Evolutionary conservation across 176 grass and related monocot species (phyloP), one percentile per base, ranked within the genome.

Genomic region (Paspalum notatum): DNA sequence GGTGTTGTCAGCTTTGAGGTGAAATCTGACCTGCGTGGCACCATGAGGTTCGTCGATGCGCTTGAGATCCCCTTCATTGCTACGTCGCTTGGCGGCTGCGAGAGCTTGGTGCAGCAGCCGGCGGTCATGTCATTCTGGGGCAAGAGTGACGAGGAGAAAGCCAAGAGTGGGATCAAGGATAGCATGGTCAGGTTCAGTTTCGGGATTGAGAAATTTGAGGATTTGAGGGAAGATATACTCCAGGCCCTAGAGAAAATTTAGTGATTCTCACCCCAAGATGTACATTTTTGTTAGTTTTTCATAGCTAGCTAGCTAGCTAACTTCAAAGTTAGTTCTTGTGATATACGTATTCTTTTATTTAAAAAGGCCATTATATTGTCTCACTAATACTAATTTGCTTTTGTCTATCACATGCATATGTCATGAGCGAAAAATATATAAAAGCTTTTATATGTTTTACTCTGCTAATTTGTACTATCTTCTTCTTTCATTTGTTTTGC

Each of bases 1-100:
- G 84, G 91, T 8, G 54, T 93, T 8, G 52, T 93, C 27, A 93
- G 91, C 69, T 87, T 93, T 13, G 91, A 90, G 68, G 81, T 90
- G 25, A 44, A 53, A 9, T 49, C 84, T 1, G 87, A 89, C 42
- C 18, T 93, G 13, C 40, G 41, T 2, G 72, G 76, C 0, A 72
- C 74, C 11, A 90, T 84, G 84, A 87, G 71, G 53, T 93, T 93
- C 47, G 12, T 93, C 16, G 84, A 90, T 16, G 82, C 84, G 0
- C 57, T 93, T 1, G 82, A 93, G 62, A 78, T 93, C 77, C 87
- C 91, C 15, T 82, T 90, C 53, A 57, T 87, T 3, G 91, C 91
- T 0, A 88, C 91, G 7, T 89, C 91, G 2, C 82, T 89, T 12
- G 91, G 91, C 3, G 91, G 87, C 1, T 93, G 87, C 7, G 91